Evolutionary conservation across 768 basidiomycete genomes (phyloP).

Genomic region (Hysterangium stoloniferum): DNA sequence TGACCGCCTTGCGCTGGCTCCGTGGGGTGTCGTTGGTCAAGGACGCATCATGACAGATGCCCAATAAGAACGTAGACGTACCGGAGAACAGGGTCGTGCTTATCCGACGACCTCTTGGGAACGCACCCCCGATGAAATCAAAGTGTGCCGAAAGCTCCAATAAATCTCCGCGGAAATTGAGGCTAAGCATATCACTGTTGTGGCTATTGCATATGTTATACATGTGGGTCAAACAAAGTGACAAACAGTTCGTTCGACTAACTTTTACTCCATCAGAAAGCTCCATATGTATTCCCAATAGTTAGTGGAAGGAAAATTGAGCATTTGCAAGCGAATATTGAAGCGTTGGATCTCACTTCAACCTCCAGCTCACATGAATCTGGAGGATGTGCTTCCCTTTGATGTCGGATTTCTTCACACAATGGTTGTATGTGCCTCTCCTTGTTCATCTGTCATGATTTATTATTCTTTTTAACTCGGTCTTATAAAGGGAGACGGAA

Average conservation of each 20-base stretch:
- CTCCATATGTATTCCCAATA: constrained; percentile 19
- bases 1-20: constrained; percentile 24
- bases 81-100: constrained; percentile 20
- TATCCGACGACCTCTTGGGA: constrained; percentile 22
- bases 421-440: constrained; percentile 8
- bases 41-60: constrained; percentile 22
- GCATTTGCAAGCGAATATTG: constrained; percentile 17
- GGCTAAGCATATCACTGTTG: neutral
- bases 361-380: constrained; percentile 8
- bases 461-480: too few species aligned
- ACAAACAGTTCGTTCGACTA: neutral
- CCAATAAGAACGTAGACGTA: constrained; percentile 15
- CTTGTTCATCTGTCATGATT: too few species aligned
- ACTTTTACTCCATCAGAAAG: constrained; percentile 14
- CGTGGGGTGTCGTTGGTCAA: constrained; percentile 24
- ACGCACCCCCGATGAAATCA: constrained; percentile 26
- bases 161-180: neutral
- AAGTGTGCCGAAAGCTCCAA: constrained; percentile 1
- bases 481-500: too few species aligned
- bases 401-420: constrained; percentile 9
- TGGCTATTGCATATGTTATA: constrained; percentile 24
- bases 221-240: neutral
- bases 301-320: constrained; percentile 16
- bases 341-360: constrained; percentile 3
- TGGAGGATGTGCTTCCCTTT: constrained; percentile 9